Percentiles rank a stretch among this genome's conserved stretches.
Evolutionary conservation across 163 green algal species (phyloP).

Genomic region (Scenedesmus sp.): DNA sequence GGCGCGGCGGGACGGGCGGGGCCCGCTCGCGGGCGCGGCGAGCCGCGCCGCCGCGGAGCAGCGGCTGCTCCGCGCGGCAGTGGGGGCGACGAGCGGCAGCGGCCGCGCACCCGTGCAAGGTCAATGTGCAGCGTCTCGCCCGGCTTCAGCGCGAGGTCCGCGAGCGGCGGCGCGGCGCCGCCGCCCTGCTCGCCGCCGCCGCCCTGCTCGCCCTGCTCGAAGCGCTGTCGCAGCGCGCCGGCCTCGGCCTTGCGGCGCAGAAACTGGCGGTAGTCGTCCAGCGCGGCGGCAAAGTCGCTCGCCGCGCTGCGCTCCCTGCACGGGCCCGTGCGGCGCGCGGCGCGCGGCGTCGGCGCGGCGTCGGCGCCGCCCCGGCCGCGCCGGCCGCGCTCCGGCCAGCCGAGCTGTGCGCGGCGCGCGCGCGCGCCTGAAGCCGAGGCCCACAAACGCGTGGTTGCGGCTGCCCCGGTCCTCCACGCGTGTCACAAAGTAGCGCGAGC

Average conservation of each 20-base stretch:
- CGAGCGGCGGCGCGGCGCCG: background rate
- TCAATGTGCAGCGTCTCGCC: slow-evolving; percentile 20
- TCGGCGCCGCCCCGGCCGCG: background rate
- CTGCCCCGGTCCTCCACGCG: slow-evolving; percentile 70
- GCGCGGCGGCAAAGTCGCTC: slow-evolving; percentile 75
- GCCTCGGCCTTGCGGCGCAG: slow-evolving; percentile 71
- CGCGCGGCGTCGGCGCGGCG: background rate
- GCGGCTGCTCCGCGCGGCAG: no score
- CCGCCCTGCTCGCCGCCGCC: background rate
- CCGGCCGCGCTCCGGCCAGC: background rate
- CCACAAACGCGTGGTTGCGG: slow-evolving; percentile 79
- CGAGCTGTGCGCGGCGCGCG: background rate
- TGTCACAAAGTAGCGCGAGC: slow-evolving; percentile 85
- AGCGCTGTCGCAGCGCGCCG: slow-evolving; percentile 38
- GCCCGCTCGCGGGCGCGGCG: no score
- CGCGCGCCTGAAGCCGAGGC: slow-evolving; percentile 77
- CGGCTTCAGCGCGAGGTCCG: slow-evolving; percentile 19
- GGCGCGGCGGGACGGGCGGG: no score
- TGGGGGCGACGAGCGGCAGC: no score
- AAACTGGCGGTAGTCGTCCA: slow-evolving; percentile 82
- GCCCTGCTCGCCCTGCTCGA: background rate
- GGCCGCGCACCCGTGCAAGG: slow-evolving; percentile 11
- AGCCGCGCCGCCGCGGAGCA: no score
- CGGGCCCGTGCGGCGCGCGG: background rate
- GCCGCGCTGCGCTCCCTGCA: slow-evolving; percentile 73